These are phyloP conservation scores for Astragalus membranaceus DNA, from an alignment of 306 rosid genomes.

Conservation along the genomic window DNA sequence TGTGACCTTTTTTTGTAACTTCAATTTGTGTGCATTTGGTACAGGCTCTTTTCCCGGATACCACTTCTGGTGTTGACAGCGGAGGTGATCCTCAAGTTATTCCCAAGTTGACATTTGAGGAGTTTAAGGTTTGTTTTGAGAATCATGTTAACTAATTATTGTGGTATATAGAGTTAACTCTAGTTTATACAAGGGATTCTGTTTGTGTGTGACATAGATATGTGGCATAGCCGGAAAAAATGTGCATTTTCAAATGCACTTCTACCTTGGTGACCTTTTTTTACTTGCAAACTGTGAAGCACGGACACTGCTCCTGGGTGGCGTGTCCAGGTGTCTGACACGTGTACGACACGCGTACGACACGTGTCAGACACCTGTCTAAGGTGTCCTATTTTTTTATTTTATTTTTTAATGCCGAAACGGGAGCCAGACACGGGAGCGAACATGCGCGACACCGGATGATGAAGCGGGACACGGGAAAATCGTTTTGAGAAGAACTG, in stretches of 20 bases:
- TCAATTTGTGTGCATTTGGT: not conserved
- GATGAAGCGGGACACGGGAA: too few relatives aligned
- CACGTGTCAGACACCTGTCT: too few relatives aligned
- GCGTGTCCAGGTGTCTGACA: too few relatives aligned
- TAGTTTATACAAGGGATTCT: not conserved
- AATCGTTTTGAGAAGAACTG: too few relatives aligned
- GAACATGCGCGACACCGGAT: too few relatives aligned
- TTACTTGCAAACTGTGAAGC: too few relatives aligned
- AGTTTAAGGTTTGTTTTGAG: constrained; percentile 68
- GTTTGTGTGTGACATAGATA: not conserved
- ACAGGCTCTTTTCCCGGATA: constrained; percentile 97
- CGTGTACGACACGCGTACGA: too few relatives aligned
- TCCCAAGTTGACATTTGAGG: constrained; percentile 82
- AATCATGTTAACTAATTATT: not conserved
- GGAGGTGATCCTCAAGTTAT: constrained; percentile 95
- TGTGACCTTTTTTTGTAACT: constrained; percentile 3
- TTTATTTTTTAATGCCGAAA: too few relatives aligned
- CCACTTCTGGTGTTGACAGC: constrained; percentile 89
- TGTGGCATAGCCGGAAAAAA: not conserved
- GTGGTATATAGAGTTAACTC: not conserved
- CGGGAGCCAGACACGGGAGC: too few relatives aligned
- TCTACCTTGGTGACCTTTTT: not conserved
- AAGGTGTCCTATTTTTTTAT: too few relatives aligned
- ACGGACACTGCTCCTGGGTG: too few relatives aligned
- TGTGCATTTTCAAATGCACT: not conserved